Evolutionary conservation across 23 red algal genomes (phyloP).

Genomic region (Gracilaria gracilis): DNA sequence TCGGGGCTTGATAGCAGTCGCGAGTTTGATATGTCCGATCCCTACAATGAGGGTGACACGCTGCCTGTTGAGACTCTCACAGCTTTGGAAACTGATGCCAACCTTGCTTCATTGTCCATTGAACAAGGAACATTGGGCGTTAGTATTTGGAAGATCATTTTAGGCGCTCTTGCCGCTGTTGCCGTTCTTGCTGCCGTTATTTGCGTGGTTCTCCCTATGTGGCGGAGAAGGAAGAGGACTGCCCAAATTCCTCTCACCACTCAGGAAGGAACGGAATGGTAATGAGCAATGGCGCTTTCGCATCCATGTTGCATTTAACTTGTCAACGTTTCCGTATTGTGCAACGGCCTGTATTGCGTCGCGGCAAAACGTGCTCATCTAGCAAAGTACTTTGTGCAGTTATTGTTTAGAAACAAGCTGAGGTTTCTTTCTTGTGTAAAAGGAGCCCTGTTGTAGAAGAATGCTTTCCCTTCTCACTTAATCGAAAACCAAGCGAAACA

Average conservation of each 20-base stretch:
- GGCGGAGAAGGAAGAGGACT: constrained; percentile 44
- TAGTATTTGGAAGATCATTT: constrained; percentile 65
- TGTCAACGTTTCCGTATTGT: constrained; percentile 8
- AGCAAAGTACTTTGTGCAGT: neutral
- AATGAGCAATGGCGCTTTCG: neutral
- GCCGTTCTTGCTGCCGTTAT: constrained; percentile 36
- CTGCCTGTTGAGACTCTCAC: constrained; percentile 18
- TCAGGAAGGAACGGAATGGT: constrained; percentile 56
- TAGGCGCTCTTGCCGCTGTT: constrained; percentile 57
- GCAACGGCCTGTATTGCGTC: neutral
- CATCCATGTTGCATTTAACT: neutral
- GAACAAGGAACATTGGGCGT: constrained; percentile 27
- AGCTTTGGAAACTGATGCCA: constrained; percentile 16
- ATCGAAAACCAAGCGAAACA: neutral
- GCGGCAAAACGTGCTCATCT: neutral
- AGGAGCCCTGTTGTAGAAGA: neutral
- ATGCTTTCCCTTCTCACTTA: neutral
- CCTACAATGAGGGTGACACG: constrained; percentile 45
- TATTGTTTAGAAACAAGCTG: neutral
- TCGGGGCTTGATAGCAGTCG: constrained; percentile 35
- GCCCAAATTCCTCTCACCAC: constrained; percentile 63
- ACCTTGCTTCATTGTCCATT: constrained; percentile 21
- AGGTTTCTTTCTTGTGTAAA: neutral
- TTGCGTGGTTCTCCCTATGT: constrained; percentile 33
- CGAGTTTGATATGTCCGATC: constrained; percentile 39